Base-by-base conservation (phyloP, 371 early-diverging fungal genomes). In the Actinomortierella ambigua region DNA sequence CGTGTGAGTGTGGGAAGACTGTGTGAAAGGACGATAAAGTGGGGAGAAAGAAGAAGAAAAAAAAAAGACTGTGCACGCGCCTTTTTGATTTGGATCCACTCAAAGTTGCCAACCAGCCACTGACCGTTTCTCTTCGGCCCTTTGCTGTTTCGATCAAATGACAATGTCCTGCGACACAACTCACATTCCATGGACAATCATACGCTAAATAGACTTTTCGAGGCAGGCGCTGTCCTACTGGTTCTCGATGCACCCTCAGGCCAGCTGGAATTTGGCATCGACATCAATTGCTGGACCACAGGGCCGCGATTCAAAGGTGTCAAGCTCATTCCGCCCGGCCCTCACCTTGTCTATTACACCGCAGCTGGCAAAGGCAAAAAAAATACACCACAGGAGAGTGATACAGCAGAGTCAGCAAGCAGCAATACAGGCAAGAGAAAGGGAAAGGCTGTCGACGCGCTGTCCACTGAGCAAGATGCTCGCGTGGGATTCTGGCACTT, bases 301-400 rank as follows among this genome's bases (percentile, higher is more conserved):
- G 98, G 98, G 0, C 94, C 95, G 3, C 79, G 85, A 34, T 98
- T 98, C 75, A 91, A 87, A 68, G 98, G 98, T 18, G 65, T 98
- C 53, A 96, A 95, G 77, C 77, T 95, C 57, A 93, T 98, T 50
- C 98, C 98, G 17, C 95, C 96, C 0, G 98, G 98, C 0, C 69
- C 95, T 18, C 98, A 98, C 73, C 95, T 95, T 76, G 77, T 97
- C 23, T 91, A 92, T 68, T 96, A 92, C 77, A 66, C 62, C 1
- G 58, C 67, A 17, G 68, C 63, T 51, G 63, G 59, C 61, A 55
- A 63, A n/a, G 51, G 52, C 39, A 41, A 53, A 18, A 51, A 34
- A 1, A 7, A 51, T 11, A 34, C 34, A 11, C 7, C 34, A 34
- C 34, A 34, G 11, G 11, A 34, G 34, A 34, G 34, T 34, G 34